phyloP scores from a whole-genome alignment of 169 alveolate genomes.

The Plasmodium gallinaceum region DNA sequence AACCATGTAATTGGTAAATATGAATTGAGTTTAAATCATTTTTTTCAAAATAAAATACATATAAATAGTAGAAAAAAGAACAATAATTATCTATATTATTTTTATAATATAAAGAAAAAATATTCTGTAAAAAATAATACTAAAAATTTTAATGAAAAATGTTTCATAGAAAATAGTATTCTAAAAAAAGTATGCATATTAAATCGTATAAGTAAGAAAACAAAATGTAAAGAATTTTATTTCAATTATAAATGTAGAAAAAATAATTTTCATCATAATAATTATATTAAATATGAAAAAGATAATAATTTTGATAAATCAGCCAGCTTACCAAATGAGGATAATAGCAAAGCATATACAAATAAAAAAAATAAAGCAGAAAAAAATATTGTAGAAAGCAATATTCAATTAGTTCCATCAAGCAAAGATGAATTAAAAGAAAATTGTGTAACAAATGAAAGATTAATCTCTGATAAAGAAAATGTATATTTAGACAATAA shows the following conservation, averaged over 20 bases:
- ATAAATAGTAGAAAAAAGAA: neutral
- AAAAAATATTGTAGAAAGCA: too few species aligned
- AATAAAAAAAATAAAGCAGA: too few species aligned
- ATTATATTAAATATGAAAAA: too few species aligned
- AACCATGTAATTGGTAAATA: constrained; percentile 22
- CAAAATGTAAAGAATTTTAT: neutral
- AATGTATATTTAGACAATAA: too few species aligned
- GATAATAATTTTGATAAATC: too few species aligned
- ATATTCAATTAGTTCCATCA: too few species aligned
- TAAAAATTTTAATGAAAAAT: neutral
- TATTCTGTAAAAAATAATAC: constrained; percentile 10
- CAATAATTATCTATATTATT: neutral
- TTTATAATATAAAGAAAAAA: neutral
- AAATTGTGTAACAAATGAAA: too few species aligned
- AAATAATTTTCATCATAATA: too few species aligned
- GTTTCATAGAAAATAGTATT: neutral
- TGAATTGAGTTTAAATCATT: neutral
- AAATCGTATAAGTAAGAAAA: neutral
- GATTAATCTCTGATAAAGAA: too few species aligned
- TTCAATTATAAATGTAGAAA: neutral
- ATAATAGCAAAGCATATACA: too few species aligned
- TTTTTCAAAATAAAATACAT: neutral
- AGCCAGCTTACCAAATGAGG: too few species aligned
- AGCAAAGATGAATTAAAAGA: too few species aligned
- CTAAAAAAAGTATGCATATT: constrained; percentile 10